Base-by-base conservation (phyloP, 345 rosid genomes). In the Salix brachista region DNA sequence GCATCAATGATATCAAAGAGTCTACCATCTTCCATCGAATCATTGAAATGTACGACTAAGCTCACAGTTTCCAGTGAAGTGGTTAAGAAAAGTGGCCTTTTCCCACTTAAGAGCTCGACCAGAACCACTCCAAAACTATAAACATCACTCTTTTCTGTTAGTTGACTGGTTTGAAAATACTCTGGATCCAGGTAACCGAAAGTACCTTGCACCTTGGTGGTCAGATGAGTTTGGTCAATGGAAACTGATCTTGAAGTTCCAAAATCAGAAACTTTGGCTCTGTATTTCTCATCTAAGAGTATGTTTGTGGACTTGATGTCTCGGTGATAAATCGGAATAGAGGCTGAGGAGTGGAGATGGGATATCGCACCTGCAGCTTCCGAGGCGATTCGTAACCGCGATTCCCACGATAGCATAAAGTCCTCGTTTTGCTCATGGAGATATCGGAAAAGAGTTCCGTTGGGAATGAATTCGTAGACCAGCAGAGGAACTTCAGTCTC, bases 51-150 rank as follows among this genome's bases (percentile, higher is more conserved):
- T 11, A 41, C 62, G 2, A 67, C 80, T 18, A 83, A 78, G 65
- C 65, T 54, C 73, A 69, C 56, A 16, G 60, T 70, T 54, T 70
- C 75, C 8, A 75, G 78, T 12, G 50, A 16, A 2, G 44, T 64
- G 5, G 41, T 30, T 13, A 71, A 41, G 1, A 75, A 81, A 13
- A 81, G 65, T 2, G 84, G 81, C 32, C 54, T 78, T 54, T 70
- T 10, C 26, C 81, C 84, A 0, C 70, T 74, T 26, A 78, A 16
- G 14, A 77, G 78, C 72, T 81, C 81, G 0, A 58, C 68, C 0
- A 81, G 73, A 37, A 81, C 81, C 18, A 82, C 84, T 0, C 81
- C 84, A 18, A 82, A 82, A 8, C 84, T 81, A n/a, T 77, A 81
- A 26, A 77, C 78, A 48, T 77, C 78, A 1, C 80, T 81, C 19